phyloP scores from a whole-genome alignment of 176 grass and related monocot genomes.

The Oryza coarctata region DNA sequence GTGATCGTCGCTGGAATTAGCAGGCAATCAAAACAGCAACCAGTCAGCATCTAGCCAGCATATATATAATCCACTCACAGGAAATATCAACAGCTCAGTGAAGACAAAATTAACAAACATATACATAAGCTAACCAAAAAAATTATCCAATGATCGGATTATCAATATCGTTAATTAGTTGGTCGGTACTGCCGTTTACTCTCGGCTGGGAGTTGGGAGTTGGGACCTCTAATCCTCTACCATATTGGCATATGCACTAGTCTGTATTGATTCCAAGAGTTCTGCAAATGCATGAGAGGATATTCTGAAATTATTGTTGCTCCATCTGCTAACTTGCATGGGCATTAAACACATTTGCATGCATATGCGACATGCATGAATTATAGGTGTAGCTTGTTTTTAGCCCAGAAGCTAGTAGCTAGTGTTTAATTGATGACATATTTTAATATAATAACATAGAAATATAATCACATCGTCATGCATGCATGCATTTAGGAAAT shows the following conservation, averaged over 20 bases:
- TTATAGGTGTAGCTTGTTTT: background rate
- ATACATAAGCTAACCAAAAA: slow-evolving; percentile 17
- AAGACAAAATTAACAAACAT: slow-evolving; percentile 21
- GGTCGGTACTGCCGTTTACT: slow-evolving; percentile 25
- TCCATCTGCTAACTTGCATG: background rate
- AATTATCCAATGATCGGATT: background rate
- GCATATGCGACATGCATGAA: slow-evolving; percentile 7
- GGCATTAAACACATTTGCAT: slow-evolving; percentile 8
- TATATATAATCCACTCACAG: slow-evolving; percentile 6
- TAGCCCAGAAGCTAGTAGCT: background rate
- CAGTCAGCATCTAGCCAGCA: slow-evolving; percentile 28
- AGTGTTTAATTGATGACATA: background rate
- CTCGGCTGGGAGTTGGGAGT: background rate
- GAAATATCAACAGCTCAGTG: background rate
- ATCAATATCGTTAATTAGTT: background rate
- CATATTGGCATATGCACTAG: background rate
- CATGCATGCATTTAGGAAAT: slow-evolving; percentile 12
- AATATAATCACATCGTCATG: background rate
- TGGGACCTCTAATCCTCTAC: background rate
- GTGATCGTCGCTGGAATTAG: slow-evolving; percentile 82
- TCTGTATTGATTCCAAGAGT: background rate
- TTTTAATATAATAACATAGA: no score
- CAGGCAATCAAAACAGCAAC: slow-evolving; percentile 36
- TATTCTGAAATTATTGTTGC: background rate
- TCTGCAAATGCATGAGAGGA: background rate